These are phyloP conservation scores for Rhynchospora pubera DNA, from an alignment of 176 grass and related monocot genomes.

Conservation along the genomic window DNA sequence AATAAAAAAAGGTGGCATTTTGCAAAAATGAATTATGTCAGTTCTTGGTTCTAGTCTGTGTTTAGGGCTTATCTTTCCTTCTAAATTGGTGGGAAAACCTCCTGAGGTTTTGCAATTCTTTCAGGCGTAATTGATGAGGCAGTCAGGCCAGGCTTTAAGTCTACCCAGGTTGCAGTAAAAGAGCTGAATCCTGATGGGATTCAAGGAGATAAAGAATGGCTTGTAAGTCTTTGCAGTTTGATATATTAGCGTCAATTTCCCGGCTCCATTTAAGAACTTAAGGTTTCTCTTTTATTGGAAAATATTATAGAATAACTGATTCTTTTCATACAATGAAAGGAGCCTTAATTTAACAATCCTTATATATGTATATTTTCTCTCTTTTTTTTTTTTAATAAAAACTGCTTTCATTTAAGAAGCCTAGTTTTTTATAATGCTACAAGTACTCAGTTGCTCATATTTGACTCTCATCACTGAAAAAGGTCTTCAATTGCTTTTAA, in stretches of 20 bases:
- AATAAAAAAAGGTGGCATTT: not conserved
- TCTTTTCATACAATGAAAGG: not conserved
- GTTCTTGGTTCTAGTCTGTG: not conserved
- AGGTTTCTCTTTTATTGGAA: not conserved
- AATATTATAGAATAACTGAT: not conserved
- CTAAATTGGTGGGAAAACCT: not conserved
- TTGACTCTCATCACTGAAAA: not conserved
- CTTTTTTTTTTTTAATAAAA: no score
- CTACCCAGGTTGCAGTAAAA: conserved; percentile 84
- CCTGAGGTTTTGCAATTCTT: not conserved
- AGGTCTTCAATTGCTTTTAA: conserved; percentile 10
- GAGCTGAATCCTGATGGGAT: conserved; percentile 85
- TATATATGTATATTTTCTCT: not conserved
- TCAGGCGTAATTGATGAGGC: conserved; percentile 74
- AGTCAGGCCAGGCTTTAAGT: conserved; percentile 59
- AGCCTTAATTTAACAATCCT: not conserved
- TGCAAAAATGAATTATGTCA: not conserved
- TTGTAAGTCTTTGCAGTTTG: conserved; percentile 36
- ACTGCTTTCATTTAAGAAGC: no score
- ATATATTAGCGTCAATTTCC: not conserved
- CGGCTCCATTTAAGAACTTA: not conserved
- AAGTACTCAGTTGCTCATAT: not conserved
- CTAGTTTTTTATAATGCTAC: not conserved
- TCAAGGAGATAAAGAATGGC: conserved; percentile 98
- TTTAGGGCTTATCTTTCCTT: not conserved